phyloP scores from a whole-genome alignment of 768 basidiomycete species.

The Podaxis sp. region DNA sequence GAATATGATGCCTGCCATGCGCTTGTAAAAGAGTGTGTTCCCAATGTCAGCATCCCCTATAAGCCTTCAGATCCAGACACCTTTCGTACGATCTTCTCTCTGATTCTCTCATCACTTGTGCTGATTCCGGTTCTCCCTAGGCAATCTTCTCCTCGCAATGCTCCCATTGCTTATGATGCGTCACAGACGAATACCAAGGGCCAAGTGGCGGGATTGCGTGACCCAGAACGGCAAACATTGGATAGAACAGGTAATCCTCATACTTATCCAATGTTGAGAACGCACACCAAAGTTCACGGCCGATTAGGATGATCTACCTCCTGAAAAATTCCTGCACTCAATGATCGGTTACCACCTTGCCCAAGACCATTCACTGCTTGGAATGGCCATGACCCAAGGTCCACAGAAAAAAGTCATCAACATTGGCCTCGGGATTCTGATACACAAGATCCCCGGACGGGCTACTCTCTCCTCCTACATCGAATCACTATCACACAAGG shows the following conservation, averaged over 20 bases:
- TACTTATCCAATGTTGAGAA: no score
- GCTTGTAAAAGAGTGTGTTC: conserved; percentile 59
- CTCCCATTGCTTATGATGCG: conserved; percentile 84
- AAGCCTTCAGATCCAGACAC: conserved; percentile 59
- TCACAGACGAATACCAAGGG: conserved; percentile 73
- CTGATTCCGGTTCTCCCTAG: conserved; percentile 32
- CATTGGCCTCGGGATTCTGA: neutral
- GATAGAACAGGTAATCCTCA: conserved; percentile 67
- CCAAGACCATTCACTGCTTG: conserved; percentile 66
- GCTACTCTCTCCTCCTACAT: conserved; percentile 61
- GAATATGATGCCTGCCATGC: conserved; percentile 71
- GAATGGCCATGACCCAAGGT: conserved; percentile 87
- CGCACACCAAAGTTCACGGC: neutral
- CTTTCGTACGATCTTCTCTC: conserved; percentile 50
- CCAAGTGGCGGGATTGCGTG: conserved; percentile 67
- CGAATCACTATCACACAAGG: conserved; percentile 77
- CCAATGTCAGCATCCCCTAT: conserved; percentile 52
- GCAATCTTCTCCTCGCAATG: conserved; percentile 72
- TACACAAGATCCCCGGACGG: conserved; percentile 54
- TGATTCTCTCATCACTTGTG: neutral
- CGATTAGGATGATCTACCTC: conserved; percentile 57
- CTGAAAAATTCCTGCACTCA: conserved; percentile 65
- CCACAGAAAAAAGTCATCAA: conserved; percentile 57
- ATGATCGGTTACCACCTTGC: conserved; percentile 81
- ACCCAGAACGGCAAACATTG: conserved; percentile 71